phyloP scores from a whole-genome alignment of 2,329 filamentous ascomycete species.

The Aspergillus ochraceoroseus region DNA sequence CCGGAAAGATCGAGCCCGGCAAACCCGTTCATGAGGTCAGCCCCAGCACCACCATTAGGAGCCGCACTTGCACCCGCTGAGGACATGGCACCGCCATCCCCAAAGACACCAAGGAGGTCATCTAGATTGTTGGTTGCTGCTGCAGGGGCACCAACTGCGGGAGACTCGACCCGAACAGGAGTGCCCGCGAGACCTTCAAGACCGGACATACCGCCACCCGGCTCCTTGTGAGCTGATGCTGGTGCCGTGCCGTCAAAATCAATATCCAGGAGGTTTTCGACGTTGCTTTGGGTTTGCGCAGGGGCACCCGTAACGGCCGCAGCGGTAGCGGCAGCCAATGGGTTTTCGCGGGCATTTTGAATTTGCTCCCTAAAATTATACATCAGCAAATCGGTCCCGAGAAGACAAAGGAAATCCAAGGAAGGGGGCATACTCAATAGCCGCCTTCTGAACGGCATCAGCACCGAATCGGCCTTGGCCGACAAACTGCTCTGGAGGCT shows the following conservation, averaged over 20 bases:
- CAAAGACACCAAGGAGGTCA: constrained; percentile 72
- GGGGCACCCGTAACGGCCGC: constrained; percentile 55
- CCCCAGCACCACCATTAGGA: constrained; percentile 30
- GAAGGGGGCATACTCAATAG: constrained; percentile 64
- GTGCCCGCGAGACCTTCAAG: constrained; percentile 54
- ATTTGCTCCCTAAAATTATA: constrained; percentile 63
- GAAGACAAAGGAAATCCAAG: background rate
- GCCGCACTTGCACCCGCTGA: constrained; percentile 31
- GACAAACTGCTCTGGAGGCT: constrained; percentile 95
- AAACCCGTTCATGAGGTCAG: constrained; percentile 74
- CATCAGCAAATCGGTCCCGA: constrained; percentile 19
- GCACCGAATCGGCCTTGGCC: constrained; percentile 91
- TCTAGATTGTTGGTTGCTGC: constrained; percentile 60
- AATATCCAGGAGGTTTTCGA: constrained; percentile 93
- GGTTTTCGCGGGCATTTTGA: constrained; percentile 87
- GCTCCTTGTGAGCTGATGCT: constrained; percentile 70
- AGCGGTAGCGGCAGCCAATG: constrained; percentile 77
- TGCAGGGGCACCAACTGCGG: constrained; percentile 36
- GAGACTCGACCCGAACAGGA: constrained; percentile 48
- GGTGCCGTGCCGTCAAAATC: constrained; percentile 92
- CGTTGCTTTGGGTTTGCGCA: constrained; percentile 61
- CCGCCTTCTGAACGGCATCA: constrained; percentile 88
- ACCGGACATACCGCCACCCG: constrained; percentile 61
- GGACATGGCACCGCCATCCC: constrained; percentile 42
- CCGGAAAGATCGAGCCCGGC: constrained; percentile 71